A percentile compares a stretch with the other conserved stretches of the same genome.
These are phyloP conservation scores for Eucalyptus albens DNA, from an alignment of 345 rosid genomes.

Conservation along the genomic window DNA sequence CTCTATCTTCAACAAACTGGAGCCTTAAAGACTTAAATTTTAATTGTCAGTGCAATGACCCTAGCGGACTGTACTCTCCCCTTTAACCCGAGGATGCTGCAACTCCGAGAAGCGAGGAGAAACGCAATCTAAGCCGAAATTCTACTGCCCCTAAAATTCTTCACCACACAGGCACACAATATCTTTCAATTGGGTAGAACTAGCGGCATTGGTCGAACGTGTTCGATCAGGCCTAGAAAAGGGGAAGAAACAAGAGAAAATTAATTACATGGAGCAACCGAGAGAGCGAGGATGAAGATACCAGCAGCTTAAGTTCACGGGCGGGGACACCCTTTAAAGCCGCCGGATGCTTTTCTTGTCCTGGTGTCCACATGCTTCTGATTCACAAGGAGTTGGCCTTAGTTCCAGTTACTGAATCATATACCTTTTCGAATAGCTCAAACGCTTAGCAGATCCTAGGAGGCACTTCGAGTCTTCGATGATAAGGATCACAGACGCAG, in stretches of 20 bases:
- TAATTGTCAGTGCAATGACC: neutral
- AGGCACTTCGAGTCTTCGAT: conserved; percentile 4
- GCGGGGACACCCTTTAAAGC: neutral
- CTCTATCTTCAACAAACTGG: neutral
- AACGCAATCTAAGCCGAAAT: neutral
- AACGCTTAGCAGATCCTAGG: neutral
- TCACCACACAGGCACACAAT: neutral
- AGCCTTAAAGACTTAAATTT: neutral
- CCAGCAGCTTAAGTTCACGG: neutral
- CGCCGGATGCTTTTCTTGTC: neutral
- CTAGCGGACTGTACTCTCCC: neutral
- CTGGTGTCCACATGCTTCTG: neutral
- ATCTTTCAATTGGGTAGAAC: neutral
- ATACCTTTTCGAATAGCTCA: neutral
- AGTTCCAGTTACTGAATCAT: neutral
- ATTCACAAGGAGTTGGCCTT: neutral
- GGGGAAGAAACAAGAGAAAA: neutral
- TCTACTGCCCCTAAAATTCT: neutral
- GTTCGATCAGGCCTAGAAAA: neutral
- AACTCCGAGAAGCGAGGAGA: neutral
- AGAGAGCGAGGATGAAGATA: neutral
- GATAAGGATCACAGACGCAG: conserved; percentile 60
- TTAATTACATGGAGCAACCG: neutral
- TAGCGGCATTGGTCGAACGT: neutral
- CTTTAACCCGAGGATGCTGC: neutral